Percentiles rank a stretch among this genome's conserved stretches.
These are phyloP conservation scores for Penicillium canescens DNA, from an alignment of 495 filamentous ascomycete genomes.

Conservation along the genomic window DNA sequence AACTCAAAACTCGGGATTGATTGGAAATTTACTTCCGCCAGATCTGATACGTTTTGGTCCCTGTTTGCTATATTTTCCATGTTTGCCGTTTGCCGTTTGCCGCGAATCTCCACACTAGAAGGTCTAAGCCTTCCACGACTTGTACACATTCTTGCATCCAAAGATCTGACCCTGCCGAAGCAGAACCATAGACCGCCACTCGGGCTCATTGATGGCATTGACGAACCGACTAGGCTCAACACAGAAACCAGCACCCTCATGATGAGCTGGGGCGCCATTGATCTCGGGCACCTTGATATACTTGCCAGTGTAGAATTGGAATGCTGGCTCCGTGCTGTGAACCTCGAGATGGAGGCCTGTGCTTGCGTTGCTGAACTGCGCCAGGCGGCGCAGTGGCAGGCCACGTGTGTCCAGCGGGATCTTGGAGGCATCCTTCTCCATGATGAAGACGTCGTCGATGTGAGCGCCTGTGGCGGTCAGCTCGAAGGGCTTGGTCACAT, in stretches of 20 bases:
- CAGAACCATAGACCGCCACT: slow-evolving; percentile 75
- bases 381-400: slow-evolving; percentile 61
- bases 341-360: slow-evolving; percentile 80
- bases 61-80: neutral
- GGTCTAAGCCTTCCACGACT: slow-evolving; percentile 66
- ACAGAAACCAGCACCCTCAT: slow-evolving; percentile 74
- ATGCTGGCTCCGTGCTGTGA: slow-evolving; percentile 86
- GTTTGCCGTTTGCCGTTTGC: too few species aligned
- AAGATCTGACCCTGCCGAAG: slow-evolving; percentile 79
- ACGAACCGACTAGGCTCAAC: slow-evolving; percentile 90
- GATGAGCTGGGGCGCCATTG: slow-evolving; percentile 62
- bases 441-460: slow-evolving; percentile 89
- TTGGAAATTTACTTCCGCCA: too few species aligned
- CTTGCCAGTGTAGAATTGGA: slow-evolving; percentile 94
- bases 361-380: slow-evolving; percentile 66
- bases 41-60: too few species aligned
- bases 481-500: slow-evolving; percentile 60
- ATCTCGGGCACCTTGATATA: slow-evolving; percentile 75
- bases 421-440: slow-evolving; percentile 59
- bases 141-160: slow-evolving; percentile 76
- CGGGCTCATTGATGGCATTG: slow-evolving; percentile 78
- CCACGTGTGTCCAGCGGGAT: slow-evolving; percentile 77
- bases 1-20: neutral
- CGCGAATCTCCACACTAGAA: neutral
- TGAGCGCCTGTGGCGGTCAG: slow-evolving; percentile 66